Evolutionary conservation across 1,284 basidiomycete genomes (phyloP), one percentile per base, ranked within the genome.

Genomic region (Fomitopsis schrenkii): DNA sequence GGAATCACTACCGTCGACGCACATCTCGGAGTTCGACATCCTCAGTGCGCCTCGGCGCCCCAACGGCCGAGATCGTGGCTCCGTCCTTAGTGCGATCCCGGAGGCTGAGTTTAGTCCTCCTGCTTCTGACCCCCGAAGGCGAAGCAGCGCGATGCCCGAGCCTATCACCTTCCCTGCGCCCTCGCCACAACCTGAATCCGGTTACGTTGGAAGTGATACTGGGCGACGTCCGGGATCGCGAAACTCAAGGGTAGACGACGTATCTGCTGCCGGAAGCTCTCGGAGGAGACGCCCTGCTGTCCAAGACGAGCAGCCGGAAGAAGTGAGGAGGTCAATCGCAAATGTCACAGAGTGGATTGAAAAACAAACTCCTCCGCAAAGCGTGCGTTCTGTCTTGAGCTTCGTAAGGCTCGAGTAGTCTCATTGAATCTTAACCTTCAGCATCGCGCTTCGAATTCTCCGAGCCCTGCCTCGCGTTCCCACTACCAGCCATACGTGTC

Each of bases 21-120:
- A 67, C 1, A 75, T 80, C 9, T 79, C 79, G 5, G 74, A 77
- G 35, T 77, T 77, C 26, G 79, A 80, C 28, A 68, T 80, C 26
- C 68, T 79, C 15, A 75, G 68, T 54, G 57, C 76, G 17, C 74
- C 77, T 2, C 56, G 58, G 30, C 63, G 63, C 38, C 58, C 62
- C 19, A 57, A 19, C 8, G 54, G 62, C 17, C 59, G 66, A 45
- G 57, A 73, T 41, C 59, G 64, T 3, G 72, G 69, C n/a, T 62
- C 70, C 35, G 66, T 66, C 5, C 68, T 80, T 46, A 76, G 75
- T 60, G 74, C 76, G 14, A 79, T 79, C 30, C 75, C 73, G 3
- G 79, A 79, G 62, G 78, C 68, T 63, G 70, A 71, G 50, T 69
- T 63, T 57, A 74, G 71, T 30, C 52, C 52, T 53, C 72, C 74